Base-by-base conservation (phyloP, 495 filamentous ascomycete species). In the Chaetomium cochliodes region DNA sequence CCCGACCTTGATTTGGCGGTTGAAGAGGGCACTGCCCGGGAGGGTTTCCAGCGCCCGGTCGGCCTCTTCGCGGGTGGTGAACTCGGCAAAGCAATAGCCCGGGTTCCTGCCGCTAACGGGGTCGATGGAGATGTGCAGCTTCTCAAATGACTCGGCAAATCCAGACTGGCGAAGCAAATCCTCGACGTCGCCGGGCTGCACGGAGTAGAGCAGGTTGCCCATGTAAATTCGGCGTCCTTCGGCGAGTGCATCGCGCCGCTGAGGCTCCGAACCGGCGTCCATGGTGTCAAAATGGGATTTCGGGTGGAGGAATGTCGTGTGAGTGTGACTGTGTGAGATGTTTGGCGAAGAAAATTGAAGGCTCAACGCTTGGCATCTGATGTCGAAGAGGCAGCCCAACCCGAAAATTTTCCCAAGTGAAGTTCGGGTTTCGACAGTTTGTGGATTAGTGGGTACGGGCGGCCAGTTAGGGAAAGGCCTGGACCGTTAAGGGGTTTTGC, bases 21-120 rank as follows among this genome's bases (percentile, higher is more conserved):
- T 81, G 30, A 83, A 77, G 50, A 88, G 68, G 5, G 79, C 67
- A 28, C 72, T 70, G 22, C 85, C 88, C 63, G 85, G 79, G 26
- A 88, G 72, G 30, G 81, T 72, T 22, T 64, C 65, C 77, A 88
- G 87, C 25, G 85, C 86, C 0, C 69, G 72, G n/a, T 84, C 79
- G 1, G 87, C 86, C 22, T 81, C 68, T n/a, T 85, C 83, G 62
- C 79, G 78, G 37, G 77, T 81, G 22, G 75, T 63, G 58, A 90
- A 80, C 67, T 90, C 87, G 57, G 89, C 82, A 59, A 90, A 90
- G 75, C 87, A 90, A 75, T 89, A 90, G 7, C 86, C 88, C 4
- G 87, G 87, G 71, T 90, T 90, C 16, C 86, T 75, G 51, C 85
- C 85, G 25, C 85, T 87, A 69, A 88, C 85, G 20, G 86, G 85